A percentile compares a stretch with the other conserved stretches of the same genome.
Conservation (phyloP, 352 stramenopile species). For the Phytophthora capsici region DNA sequence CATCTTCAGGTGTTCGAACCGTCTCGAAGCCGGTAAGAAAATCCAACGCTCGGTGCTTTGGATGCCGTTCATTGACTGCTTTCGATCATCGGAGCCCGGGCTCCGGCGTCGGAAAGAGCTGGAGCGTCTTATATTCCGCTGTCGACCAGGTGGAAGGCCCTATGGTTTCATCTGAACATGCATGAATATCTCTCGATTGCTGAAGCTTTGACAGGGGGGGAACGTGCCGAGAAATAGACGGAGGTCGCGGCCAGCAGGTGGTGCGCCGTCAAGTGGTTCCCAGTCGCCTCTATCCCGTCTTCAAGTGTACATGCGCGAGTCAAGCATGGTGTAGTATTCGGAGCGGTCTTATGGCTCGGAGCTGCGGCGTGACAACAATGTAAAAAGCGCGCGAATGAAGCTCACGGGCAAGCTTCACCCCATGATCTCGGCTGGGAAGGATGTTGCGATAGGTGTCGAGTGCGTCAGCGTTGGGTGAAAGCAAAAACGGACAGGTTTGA, state of each 20-base stretch:
- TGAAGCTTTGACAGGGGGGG: neutral
- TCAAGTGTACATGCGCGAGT: constrained; percentile 26
- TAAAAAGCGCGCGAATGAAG: constrained; percentile 25
- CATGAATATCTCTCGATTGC: constrained; percentile 1
- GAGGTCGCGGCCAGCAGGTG: constrained; percentile 7
- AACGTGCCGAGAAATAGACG: constrained; percentile 16
- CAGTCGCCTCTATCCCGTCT: constrained; percentile 25
- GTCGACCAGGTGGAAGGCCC: constrained; percentile 28
- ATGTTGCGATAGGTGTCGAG: constrained; percentile 36
- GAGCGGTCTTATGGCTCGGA: constrained; percentile 21
- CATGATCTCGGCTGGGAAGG: constrained; percentile 28
- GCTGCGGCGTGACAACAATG: constrained; percentile 20
- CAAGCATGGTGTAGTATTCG: constrained; percentile 23
- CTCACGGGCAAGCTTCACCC: constrained; percentile 20
- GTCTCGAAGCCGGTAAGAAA: constrained; percentile 38
- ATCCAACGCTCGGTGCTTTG: constrained; percentile 13
- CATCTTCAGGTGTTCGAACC: constrained; percentile 40
- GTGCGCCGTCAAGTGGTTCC: constrained; percentile 12
- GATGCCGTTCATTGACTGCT: neutral
- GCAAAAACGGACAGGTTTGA: constrained; percentile 13
- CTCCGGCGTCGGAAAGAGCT: constrained; percentile 31
- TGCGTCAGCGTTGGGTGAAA: constrained; percentile 19
- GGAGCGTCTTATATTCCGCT: constrained; percentile 26
- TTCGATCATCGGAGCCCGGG: constrained; percentile 8
- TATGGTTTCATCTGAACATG: constrained; percentile 19